Conservation (phyloP, 2,329 filamentous ascomycete genomes). For the Penicillium crustosum region DNA sequence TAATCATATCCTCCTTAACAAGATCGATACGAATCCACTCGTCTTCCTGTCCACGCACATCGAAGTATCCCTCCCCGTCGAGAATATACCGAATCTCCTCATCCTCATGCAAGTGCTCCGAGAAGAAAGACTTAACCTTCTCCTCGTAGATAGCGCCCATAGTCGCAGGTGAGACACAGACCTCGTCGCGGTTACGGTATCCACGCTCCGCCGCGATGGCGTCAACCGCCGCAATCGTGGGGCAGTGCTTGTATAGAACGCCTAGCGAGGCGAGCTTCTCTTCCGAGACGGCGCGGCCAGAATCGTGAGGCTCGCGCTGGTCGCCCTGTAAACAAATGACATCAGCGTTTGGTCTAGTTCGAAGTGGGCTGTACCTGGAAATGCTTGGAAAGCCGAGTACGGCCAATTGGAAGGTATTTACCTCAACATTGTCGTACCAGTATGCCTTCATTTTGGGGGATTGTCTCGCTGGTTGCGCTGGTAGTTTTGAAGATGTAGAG, state of each 20-base stretch:
- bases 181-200: constrained; percentile 94
- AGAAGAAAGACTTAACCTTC: constrained; percentile 91
- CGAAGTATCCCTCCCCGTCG: constrained; percentile 86
- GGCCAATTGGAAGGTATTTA: constrained; percentile 37
- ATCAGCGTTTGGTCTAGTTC: constrained; percentile 9
- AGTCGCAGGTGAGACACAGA: constrained; percentile 79
- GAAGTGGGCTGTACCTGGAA: constrained; percentile 4
- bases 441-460: constrained; percentile 61
- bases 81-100: constrained; percentile 97
- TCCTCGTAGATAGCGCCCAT: constrained; percentile 88
- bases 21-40: constrained; percentile 85
- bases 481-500: neutral
- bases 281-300: constrained; percentile 65
- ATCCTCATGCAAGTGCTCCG: constrained; percentile 95
- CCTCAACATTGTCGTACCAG: constrained; percentile 67
- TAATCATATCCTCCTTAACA: constrained; percentile 85
- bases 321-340: constrained; percentile 65
- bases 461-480: neutral
- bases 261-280: constrained; percentile 71
- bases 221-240: constrained; percentile 67
- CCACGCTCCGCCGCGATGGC: constrained; percentile 69
- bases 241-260: constrained; percentile 73
- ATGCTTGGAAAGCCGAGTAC: neutral
- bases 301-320: constrained; percentile 88
- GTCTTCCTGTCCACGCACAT: constrained; percentile 79